Conservation (phyloP, 2,329 filamentous ascomycete species). For the Venturia asperata region DNA sequence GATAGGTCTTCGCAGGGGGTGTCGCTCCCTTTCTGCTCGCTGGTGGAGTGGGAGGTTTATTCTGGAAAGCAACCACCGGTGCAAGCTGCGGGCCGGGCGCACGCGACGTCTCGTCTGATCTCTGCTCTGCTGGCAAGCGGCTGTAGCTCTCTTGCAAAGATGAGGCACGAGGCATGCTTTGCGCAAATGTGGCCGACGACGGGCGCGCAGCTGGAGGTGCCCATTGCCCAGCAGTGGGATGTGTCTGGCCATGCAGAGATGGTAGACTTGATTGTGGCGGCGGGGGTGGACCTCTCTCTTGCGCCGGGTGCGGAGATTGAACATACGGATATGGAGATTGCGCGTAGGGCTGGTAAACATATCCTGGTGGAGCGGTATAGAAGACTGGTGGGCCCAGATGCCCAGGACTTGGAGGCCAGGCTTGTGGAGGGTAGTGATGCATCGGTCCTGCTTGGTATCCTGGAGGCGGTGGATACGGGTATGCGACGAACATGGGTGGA, state of each 20-base stretch:
- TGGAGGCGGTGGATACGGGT: constrained; percentile 29
- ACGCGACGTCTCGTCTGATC: neutral
- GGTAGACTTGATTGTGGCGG: constrained; percentile 8
- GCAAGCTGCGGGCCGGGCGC: constrained; percentile 13
- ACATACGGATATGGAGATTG: constrained; percentile 2
- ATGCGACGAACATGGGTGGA: constrained; percentile 35
- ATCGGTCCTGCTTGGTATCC: constrained; percentile 23
- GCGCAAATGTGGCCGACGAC: constrained; percentile 1
- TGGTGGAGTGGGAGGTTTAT: constrained; percentile 20
- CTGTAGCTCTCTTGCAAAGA: constrained; percentile 8
- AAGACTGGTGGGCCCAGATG: constrained; percentile 28
- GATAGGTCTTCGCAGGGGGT: constrained; percentile 39
- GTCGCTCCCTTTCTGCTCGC: constrained; percentile 18
- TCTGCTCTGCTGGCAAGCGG: constrained; percentile 4
- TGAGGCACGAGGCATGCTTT: neutral
- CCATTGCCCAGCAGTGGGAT: neutral
- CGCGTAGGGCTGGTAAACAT: constrained; percentile 5
- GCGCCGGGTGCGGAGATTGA: neutral
- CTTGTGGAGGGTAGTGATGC: constrained; percentile 26
- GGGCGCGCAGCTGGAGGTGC: constrained; percentile 5
- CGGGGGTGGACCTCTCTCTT: constrained; percentile 7
- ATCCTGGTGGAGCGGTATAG: constrained; percentile 25
- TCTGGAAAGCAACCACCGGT: constrained; percentile 7
- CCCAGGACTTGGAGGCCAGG: constrained; percentile 33
- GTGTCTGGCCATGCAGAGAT: neutral